These are phyloP conservation scores for Sphenostylis stenocarpa DNA, from an alignment of 306 rosid species.

Conservation along the genomic window DNA sequence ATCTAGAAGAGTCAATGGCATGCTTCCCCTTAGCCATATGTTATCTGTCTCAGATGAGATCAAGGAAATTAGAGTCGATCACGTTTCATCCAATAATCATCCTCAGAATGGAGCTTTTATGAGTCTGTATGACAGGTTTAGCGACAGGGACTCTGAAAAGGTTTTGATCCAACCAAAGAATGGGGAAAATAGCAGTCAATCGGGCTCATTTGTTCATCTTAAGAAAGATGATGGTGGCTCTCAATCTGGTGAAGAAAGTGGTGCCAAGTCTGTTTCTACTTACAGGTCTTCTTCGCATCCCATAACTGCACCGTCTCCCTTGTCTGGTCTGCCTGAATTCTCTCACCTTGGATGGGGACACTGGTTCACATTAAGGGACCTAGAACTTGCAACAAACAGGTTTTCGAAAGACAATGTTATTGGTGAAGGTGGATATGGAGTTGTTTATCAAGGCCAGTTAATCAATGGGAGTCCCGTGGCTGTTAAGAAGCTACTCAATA, in stretches of 20 bases:
- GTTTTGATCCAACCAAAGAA: conserved; percentile 58
- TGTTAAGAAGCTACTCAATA: conserved; percentile 87
- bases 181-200: conserved; percentile 68
- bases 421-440: conserved; percentile 97
- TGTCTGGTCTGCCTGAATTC: conserved; percentile 84
- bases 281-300: conserved; percentile 52
- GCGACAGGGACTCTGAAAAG: conserved; percentile 68
- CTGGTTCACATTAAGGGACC: conserved; percentile 93
- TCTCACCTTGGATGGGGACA: conserved; percentile 99
- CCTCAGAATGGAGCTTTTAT: conserved; percentile 42
- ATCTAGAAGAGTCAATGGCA: conserved; percentile 63
- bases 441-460: conserved; percentile 77
- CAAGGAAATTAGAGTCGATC: conserved; percentile 86
- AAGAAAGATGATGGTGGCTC: conserved; percentile 64
- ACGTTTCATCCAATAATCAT: conserved; percentile 55
- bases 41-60: conserved; percentile 77
- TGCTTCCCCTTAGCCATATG: conserved; percentile 60
- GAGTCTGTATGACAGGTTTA: conserved; percentile 59
- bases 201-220: conserved; percentile 63
- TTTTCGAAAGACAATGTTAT: conserved; percentile 82
- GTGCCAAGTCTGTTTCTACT: conserved; percentile 43
- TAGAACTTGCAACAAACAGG: conserved; percentile 81
- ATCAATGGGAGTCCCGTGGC: conserved; percentile 88
- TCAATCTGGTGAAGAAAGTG: conserved; percentile 69
- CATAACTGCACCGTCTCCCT: conserved; percentile 64